A percentile compares a stretch with the other conserved stretches of the same genome.
Conservation (phyloP, 257 asterid species). For the Fraxinus cuspidata region DNA sequence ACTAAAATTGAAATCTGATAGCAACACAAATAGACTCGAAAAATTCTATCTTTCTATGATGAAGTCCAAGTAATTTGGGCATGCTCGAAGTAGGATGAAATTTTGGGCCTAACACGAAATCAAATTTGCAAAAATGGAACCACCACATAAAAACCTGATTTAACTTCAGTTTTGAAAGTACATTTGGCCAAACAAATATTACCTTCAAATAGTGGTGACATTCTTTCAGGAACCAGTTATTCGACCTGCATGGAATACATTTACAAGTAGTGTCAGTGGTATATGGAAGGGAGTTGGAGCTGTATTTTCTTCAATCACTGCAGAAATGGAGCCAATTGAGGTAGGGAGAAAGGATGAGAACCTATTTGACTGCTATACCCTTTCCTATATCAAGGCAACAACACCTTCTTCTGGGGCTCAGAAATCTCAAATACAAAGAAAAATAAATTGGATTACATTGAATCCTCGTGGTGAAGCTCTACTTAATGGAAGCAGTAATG, state of each 20-base stretch:
- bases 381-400: constrained; percentile 58
- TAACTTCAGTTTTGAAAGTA: neutral
- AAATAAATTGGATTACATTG: constrained; percentile 80
- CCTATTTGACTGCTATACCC: constrained; percentile 85
- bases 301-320: constrained; percentile 88
- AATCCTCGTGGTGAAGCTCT: constrained; percentile 80
- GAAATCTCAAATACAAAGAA: constrained; percentile 65
- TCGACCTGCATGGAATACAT: constrained; percentile 88
- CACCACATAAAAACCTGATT: neutral
- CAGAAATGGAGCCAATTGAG: constrained; percentile 96
- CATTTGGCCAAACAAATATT: neutral
- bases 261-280: constrained; percentile 91
- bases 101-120: neutral
- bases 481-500: constrained; percentile 39
- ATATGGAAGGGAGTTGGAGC: constrained; percentile 99
- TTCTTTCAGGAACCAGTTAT: constrained; percentile 86
- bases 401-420: constrained; percentile 54
- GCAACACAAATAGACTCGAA: neutral
- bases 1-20: neutral
- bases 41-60: neutral
- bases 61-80: neutral
- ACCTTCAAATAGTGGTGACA: constrained; percentile 10
- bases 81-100: neutral
- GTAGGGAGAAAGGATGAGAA: constrained; percentile 69
- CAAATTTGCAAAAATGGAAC: neutral